Evolutionary conservation across 805 yeast species (phyloP), one percentile per base, ranked within the genome.

Genomic region (Isabelozyma heimii): DNA sequence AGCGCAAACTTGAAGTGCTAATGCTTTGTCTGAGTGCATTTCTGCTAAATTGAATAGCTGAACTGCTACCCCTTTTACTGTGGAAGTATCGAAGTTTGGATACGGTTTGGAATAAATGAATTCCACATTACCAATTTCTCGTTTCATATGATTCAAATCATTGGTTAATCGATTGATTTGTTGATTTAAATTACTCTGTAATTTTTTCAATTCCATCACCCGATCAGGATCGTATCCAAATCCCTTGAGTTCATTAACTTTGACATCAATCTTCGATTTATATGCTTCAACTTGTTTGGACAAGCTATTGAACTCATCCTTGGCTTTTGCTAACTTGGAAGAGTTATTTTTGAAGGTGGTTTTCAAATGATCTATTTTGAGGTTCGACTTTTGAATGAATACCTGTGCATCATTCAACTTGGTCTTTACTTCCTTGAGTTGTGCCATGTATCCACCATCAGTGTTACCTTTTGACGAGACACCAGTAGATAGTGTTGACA

Each of bases 1-100:
- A 2, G 97, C 99, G 63, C 96, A 86, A 2, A 89, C 86, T 66
- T 94, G 97, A 35, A 94, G 72, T 1, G 99, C 99, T 24, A 85
- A 75, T 0, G 96, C 85, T 47, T 84, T 82, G 24, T 80, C 79
- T 47, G 69, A 62, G 44, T 85, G 81, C 0, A 73, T 62, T 41
- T 84, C 82, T 14, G 79, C 78, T 16, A 94, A 62, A 1, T 76
- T 67, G 62, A 95, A 90, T 44, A 94, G 70, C 60, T 88, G 94
- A 2, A 96, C 97, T 12, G 92, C 96, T 14, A 91, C 81, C 42
- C 99, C 99, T 60, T 84, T 85, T 3, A 94, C 95, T 0, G 85
- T 75, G 1, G 64, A 54, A 2, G 81, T 66, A 57, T 86, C 69
- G 59, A 91, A 89, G 44, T 80, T 67, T 1, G 85, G 72, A 28